phyloP scores from a whole-genome alignment of 2,329 filamentous ascomycete genomes.

The Apiospora malaysiana region DNA sequence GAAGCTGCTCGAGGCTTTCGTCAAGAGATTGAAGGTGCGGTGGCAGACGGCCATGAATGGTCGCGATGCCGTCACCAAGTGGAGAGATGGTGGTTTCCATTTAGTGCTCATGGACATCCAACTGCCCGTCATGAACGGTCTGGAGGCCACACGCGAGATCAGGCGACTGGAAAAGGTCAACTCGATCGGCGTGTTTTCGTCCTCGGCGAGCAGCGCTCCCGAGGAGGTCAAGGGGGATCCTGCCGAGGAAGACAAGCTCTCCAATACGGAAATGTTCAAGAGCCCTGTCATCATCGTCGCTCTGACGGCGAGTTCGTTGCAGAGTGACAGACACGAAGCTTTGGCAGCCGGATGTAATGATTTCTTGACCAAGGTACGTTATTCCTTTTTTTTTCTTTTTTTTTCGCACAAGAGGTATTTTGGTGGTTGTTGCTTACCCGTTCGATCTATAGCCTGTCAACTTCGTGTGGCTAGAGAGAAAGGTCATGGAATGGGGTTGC shows the following conservation, averaged over 20 bases:
- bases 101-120: slow-evolving; percentile 99
- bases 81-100: slow-evolving; percentile 91
- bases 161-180: slow-evolving; percentile 87
- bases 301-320: slow-evolving; percentile 89
- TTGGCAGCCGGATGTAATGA: slow-evolving; percentile 96
- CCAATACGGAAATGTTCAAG: slow-evolving; percentile 79
- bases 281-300: slow-evolving; percentile 98
- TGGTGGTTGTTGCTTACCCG: not conserved
- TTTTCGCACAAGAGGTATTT: not conserved
- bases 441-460: slow-evolving; percentile 77
- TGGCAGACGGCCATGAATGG: slow-evolving; percentile 99
- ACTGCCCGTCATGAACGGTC: slow-evolving; percentile 91
- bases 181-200: slow-evolving; percentile 87
- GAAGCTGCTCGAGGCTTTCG: slow-evolving; percentile 90
- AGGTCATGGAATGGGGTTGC: slow-evolving; percentile 99
- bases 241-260: slow-evolving; percentile 71
- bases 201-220: slow-evolving; percentile 63
- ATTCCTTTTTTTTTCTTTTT: not conserved
- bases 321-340: slow-evolving; percentile 94
- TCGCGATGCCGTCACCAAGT: slow-evolving; percentile 89
- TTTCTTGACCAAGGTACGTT: slow-evolving; percentile 89
- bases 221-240: slow-evolving; percentile 54
- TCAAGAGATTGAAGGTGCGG: slow-evolving; percentile 92
- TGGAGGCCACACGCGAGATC: slow-evolving; percentile 96
- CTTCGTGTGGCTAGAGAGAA: slow-evolving; percentile 95